phyloP scores from a whole-genome alignment of 352 stramenopile genomes.

The Phytophthora pistaciae region DNA sequence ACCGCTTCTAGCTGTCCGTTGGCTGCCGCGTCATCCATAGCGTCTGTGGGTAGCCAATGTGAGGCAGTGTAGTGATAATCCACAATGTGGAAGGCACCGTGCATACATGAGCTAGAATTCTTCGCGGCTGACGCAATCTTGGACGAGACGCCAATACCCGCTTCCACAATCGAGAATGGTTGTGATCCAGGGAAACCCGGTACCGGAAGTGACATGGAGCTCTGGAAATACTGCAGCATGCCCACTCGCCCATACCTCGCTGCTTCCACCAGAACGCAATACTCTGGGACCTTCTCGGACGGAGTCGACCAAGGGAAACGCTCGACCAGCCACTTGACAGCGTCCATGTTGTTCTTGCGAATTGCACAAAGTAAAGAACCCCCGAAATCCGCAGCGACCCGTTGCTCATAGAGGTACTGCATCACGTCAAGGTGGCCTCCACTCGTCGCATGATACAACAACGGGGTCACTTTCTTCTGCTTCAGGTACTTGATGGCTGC shows the following conservation, averaged over 20 bases:
- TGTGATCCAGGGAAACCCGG: no score
- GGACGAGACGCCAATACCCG: no score
- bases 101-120: no score
- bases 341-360: neutral
- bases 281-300: neutral
- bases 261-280: neutral
- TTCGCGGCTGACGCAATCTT: no score
- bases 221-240: neutral
- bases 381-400: neutral
- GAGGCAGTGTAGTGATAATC: neutral
- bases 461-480: no score
- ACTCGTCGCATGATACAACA: no score
- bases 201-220: no score
- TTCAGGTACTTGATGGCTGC: no score
- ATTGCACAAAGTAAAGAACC: neutral
- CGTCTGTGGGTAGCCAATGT: neutral
- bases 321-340: neutral
- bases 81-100: neutral
- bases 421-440: neutral
- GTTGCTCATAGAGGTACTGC: neutral
- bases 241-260: neutral
- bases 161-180: no score
- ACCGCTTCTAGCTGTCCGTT: neutral
- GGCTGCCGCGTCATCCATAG: neutral
- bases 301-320: neutral